Evolutionary conservation across 768 basidiomycete species (phyloP).

Genomic region (Rhodocollybia butyracea): DNA sequence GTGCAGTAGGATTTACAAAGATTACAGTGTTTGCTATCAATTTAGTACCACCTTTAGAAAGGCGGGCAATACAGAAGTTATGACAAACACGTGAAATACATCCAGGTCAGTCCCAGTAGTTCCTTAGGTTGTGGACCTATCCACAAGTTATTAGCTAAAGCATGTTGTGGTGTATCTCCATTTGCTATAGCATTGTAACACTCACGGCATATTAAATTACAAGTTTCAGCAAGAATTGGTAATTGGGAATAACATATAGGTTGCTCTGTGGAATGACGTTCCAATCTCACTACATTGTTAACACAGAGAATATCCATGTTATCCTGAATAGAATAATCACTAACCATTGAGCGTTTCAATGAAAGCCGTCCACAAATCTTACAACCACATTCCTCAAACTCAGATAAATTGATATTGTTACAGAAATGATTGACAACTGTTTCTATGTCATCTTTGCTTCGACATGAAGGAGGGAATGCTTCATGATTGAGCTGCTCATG

Average conservation of each 20-base stretch:
- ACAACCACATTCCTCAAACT: background rate
- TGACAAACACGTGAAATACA: background rate
- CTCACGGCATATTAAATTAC: background rate
- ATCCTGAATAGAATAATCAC: background rate
- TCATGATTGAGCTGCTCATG: no score
- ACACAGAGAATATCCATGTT: background rate
- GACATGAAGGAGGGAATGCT: no score
- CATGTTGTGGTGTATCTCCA: conserved; percentile 5
- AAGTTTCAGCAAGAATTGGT: background rate
- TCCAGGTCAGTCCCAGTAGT: background rate
- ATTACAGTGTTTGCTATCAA: background rate
- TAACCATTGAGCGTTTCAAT: background rate
- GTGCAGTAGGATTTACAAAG: conserved; percentile 6
- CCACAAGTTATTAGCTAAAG: conserved; percentile 11
- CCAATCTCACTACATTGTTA: background rate
- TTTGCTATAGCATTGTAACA: background rate
- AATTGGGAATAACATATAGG: background rate
- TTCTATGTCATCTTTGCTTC: no score
- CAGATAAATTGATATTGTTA: no score
- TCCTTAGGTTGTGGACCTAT: conserved; percentile 8
- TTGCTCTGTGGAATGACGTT: background rate
- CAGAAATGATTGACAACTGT: no score
- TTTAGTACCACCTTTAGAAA: background rate
- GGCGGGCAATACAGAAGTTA: background rate
- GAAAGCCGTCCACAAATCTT: background rate